Conservation (phyloP, 768 basidiomycete genomes). For the Termitomyces sp. region DNA sequence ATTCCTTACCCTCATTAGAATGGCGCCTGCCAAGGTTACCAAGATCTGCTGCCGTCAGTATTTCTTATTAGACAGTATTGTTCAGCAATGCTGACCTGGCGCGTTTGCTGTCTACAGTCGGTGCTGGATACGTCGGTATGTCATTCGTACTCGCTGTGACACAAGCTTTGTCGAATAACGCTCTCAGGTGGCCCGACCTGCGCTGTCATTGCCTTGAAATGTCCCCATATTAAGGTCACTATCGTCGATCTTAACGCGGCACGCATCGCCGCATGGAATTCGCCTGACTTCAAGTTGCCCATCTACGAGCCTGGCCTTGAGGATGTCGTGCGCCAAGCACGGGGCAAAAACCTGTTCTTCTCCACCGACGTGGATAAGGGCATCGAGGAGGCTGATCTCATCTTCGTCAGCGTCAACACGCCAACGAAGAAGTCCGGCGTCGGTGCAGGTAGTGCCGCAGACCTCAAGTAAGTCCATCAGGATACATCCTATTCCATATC, state of each 20-base stretch:
- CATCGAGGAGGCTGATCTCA: conserved; percentile 93
- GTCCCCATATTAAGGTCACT: conserved; percentile 90
- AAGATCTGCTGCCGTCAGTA: conserved; percentile 88
- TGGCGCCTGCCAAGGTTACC: conserved; percentile 61
- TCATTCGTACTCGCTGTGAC: not conserved
- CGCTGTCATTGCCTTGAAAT: conserved; percentile 91
- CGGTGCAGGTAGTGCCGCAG: conserved; percentile 96
- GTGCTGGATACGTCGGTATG: conserved; percentile 92
- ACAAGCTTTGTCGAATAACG: not conserved
- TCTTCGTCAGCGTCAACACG: conserved; percentile 98
- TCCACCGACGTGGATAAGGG: conserved; percentile 91
- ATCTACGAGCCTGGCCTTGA: conserved; percentile 98
- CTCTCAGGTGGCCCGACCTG: conserved; percentile 86
- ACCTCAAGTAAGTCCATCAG: conserved; percentile 71
- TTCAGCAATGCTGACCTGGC: conserved; percentile 9
- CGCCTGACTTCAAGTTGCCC: conserved; percentile 75
- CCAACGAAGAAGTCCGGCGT: conserved; percentile 98
- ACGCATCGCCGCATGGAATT: conserved; percentile 97
- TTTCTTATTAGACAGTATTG: not conserved
- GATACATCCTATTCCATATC: not conserved
- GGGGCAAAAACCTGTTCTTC: conserved; percentile 97
- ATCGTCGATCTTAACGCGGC: conserved; percentile 97
- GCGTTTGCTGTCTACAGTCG: conserved; percentile 44
- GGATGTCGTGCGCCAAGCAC: conserved; percentile 81
- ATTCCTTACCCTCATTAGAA: conserved; percentile 18